Conservation (phyloP, 1,284 basidiomycete species). For the Cystobasidium slooffiae region DNA sequence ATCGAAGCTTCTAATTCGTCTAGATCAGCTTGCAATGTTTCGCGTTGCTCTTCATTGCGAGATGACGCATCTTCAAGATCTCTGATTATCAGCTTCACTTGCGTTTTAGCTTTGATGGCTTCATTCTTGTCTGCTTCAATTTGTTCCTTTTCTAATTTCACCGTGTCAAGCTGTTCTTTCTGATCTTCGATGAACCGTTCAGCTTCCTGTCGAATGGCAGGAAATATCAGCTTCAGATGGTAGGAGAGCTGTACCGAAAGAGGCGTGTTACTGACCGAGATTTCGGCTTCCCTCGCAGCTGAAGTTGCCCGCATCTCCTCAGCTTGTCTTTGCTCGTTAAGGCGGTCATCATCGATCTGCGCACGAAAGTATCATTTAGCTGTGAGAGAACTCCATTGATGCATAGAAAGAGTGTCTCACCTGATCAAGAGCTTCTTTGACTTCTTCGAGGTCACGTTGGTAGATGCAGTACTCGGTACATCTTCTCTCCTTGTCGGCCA, state of each 20-base stretch:
- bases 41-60: slow-evolving; percentile 55
- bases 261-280: slow-evolving; percentile 65
- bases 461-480: slow-evolving; percentile 96
- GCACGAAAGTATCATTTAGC: not conserved
- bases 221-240: not conserved
- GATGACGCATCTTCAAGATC: slow-evolving; percentile 70
- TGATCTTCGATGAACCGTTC: slow-evolving; percentile 74
- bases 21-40: slow-evolving; percentile 70
- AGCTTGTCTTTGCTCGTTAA: slow-evolving; percentile 75
- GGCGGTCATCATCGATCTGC: slow-evolving; percentile 69
- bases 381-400: not conserved
- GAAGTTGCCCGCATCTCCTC: slow-evolving; percentile 80
- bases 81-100: slow-evolving; percentile 78
- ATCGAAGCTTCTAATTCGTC: slow-evolving; percentile 67
- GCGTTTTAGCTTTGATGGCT: slow-evolving; percentile 60
- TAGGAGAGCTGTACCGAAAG: too few relatives aligned
- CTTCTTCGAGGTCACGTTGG: slow-evolving; percentile 86
- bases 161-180: slow-evolving; percentile 72
- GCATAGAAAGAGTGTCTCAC: slow-evolving; percentile 11
- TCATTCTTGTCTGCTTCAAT: slow-evolving; percentile 52
- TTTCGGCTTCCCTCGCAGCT: slow-evolving; percentile 78
- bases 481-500: slow-evolving; percentile 89
- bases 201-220: slow-evolving; percentile 62
- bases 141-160: slow-evolving; percentile 66
- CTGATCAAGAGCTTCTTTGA: slow-evolving; percentile 71